phyloP scores from a whole-genome alignment of 352 stramenopile species.

The Phytophthora multivora region DNA sequence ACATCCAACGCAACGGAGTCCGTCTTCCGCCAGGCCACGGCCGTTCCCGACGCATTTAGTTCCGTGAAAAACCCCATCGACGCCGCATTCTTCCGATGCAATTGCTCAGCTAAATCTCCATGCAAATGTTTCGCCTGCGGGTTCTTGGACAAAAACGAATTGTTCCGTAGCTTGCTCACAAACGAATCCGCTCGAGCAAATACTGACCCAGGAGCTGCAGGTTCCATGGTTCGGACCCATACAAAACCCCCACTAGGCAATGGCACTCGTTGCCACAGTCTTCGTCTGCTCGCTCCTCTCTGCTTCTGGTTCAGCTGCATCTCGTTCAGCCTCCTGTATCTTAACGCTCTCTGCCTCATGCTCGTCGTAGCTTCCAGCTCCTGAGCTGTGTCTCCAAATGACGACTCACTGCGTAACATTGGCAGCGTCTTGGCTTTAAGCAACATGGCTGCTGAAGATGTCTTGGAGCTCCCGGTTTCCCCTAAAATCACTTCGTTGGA shows the following conservation, averaged over 20 bases:
- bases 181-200: constrained; percentile 50
- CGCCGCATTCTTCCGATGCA: constrained; percentile 78
- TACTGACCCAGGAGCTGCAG: constrained; percentile 12
- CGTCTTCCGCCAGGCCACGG: constrained; percentile 54
- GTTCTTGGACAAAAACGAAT: constrained; percentile 63
- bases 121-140: constrained; percentile 45
- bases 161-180: constrained; percentile 59
- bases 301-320: constrained; percentile 77
- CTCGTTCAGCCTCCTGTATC: constrained; percentile 66
- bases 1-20: constrained; percentile 54
- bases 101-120: constrained; percentile 58
- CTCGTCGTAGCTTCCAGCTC: constrained; percentile 41
- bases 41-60: constrained; percentile 49
- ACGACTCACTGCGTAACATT: constrained; percentile 30
- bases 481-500: constrained; percentile 3
- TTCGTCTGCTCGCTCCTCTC: constrained; percentile 49
- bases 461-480: constrained; percentile 10
- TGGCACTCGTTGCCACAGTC: constrained; percentile 67
- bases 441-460: constrained; percentile 16
- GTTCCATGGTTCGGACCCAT: constrained; percentile 59
- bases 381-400: constrained; percentile 18
- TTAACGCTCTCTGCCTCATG: constrained; percentile 57
- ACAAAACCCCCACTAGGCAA: constrained; percentile 64
- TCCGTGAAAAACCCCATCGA: constrained; percentile 77
- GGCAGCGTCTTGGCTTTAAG: constrained; percentile 39